Evolutionary conservation across 805 yeast species (phyloP), one percentile per base, ranked within the genome.

Genomic region (Sugiyamaella valdiviana): DNA sequence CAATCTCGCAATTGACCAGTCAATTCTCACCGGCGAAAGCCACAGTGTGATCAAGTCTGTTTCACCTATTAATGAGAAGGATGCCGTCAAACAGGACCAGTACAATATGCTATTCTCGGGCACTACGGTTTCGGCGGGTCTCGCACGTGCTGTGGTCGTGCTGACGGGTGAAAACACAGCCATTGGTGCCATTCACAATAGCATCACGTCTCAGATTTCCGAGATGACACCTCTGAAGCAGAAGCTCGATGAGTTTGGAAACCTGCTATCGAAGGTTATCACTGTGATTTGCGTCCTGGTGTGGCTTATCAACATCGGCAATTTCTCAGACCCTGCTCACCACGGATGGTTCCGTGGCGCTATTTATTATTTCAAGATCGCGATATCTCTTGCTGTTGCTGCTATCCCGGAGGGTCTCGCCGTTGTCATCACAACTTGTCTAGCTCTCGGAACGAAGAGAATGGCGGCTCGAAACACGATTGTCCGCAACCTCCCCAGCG

Each of bases 351-450:
- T 42, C 95, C 90, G 69, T 96, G 98, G 46, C 82, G 95, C 58
- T 77, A 85, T 12, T 86, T 96, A 95, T 74, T 91, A 51, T 95
- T 90, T 91, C 68, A 96, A 93, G 66, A 88, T 91, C 46, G 89
- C 96, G 1, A 97, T 91, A 14, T 88, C 96, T 1, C 74, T 91
- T 52, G 99, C 98, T 2, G 99, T 91, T 16, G 99, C 99, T 45
- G 98, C 98, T 3, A 91, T 91, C 59, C 99, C 99, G 4, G 99
- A 91, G 68, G 99, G 99, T 46, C 76, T 91, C 57, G 97, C 99
- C 0, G 91, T 91, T 58, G 91, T 91, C 62, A 97, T 91, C 39
- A 90, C 99, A 3, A 97, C 91, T 6, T 91, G 98, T 0, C 73
- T 91, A 54, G 99, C 99, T 0, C 71, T 91, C 20, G 98, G 99